phyloP scores from a whole-genome alignment of 2,329 filamentous ascomycete species.

The Graphilbum sp. region DNA sequence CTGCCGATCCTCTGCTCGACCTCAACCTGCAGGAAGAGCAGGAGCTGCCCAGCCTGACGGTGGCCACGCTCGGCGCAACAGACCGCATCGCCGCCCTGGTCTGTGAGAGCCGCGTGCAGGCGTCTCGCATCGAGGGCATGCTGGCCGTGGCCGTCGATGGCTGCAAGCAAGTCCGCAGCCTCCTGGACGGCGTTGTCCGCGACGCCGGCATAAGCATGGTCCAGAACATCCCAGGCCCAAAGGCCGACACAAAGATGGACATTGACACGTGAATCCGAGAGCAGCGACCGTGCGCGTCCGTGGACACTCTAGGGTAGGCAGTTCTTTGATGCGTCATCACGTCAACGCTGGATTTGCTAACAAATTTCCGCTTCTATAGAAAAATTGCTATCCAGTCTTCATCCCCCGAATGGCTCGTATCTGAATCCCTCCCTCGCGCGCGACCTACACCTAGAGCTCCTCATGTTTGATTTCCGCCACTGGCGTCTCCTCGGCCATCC shows the following conservation, averaged over 20 bases:
- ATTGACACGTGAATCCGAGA: conserved; percentile 27
- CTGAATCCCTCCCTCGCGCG: too few species aligned
- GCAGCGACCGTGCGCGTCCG: too few species aligned
- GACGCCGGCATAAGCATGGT: conserved; percentile 51
- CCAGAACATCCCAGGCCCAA: conserved; percentile 5
- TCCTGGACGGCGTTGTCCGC: conserved; percentile 67
- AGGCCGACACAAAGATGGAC: conserved; percentile 23
- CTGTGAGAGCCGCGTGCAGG: conserved; percentile 80
- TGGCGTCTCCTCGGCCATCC: not conserved
- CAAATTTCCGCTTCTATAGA: too few species aligned
- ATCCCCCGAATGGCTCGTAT: too few species aligned
- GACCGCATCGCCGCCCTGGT: conserved; percentile 66
- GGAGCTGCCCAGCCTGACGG: conserved; percentile 76
- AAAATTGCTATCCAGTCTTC: too few species aligned
- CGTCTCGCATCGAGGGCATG: conserved; percentile 74
- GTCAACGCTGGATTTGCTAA: too few species aligned
- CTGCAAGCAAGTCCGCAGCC: conserved; percentile 67
- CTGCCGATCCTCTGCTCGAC: conserved; percentile 63
- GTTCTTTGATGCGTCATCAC: too few species aligned
- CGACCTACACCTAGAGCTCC: too few species aligned
- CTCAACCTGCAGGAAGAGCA: conserved; percentile 67
- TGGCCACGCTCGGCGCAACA: conserved; percentile 59
- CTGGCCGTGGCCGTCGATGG: conserved; percentile 82
- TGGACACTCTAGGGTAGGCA: too few species aligned
- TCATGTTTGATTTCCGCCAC: conserved; percentile 20